Percentiles rank a stretch among this genome's conserved stretches.
These are phyloP conservation scores for Aspergillus novoparasiticus DNA, from an alignment of 2,329 filamentous ascomycete species.

Conservation along the genomic window DNA sequence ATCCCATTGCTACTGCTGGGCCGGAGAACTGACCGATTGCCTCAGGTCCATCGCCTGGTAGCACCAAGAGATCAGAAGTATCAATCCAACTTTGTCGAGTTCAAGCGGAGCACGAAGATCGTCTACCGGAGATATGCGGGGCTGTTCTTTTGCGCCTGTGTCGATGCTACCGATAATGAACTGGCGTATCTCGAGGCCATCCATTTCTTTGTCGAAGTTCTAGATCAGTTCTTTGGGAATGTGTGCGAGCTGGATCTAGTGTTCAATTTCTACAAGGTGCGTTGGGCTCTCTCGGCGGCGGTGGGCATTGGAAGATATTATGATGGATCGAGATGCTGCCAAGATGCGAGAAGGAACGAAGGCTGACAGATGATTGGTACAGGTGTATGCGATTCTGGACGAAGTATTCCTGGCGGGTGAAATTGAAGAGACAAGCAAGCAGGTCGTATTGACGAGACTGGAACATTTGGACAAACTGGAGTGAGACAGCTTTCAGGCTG, in stretches of 20 bases:
- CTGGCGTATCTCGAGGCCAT: constrained; percentile 95
- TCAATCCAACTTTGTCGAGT: constrained; percentile 98
- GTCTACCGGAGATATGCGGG: constrained; percentile 97
- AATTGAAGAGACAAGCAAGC: constrained; percentile 98
- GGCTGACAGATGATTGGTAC: constrained; percentile 17
- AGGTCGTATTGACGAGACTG: constrained; percentile 89
- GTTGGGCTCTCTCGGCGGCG: constrained; percentile 20
- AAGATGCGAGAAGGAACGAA: background rate
- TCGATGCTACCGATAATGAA: constrained; percentile 99
- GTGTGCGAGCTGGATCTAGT: constrained; percentile 95
- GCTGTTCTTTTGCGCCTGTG: constrained; percentile 98
- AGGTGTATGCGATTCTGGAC: constrained; percentile 97
- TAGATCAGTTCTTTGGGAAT: constrained; percentile 98
- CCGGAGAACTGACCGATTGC: constrained; percentile 13
- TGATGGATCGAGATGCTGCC: constrained; percentile 2
- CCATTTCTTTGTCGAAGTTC: constrained; percentile 98
- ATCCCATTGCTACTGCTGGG: background rate
- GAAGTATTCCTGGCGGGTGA: constrained; percentile 97
- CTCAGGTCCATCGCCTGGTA: constrained; percentile 89
- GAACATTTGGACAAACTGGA: constrained; percentile 97
- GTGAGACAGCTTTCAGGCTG: constrained; percentile 47
- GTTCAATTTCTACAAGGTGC: constrained; percentile 70
- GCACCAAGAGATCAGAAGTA: constrained; percentile 98
- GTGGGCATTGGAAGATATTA: background rate
- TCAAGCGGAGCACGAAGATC: constrained; percentile 73